Conservation (phyloP, 1,284 basidiomycete species). For the Takashimella koratensis region DNA sequence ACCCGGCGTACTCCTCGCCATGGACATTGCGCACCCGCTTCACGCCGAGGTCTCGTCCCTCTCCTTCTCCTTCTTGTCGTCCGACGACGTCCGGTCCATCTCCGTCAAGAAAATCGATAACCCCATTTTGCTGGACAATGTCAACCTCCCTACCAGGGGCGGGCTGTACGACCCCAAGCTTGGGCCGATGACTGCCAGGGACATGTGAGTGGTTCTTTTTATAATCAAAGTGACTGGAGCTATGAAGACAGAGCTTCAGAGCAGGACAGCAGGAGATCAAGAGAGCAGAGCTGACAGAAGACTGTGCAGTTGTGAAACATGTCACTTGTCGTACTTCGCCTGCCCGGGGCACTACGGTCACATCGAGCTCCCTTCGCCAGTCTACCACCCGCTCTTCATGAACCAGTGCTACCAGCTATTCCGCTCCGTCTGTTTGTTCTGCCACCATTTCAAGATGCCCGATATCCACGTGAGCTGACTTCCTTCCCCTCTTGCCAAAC, state of each 20-base stretch:
- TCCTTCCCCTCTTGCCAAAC: background rate
- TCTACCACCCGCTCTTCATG: conserved; percentile 98
- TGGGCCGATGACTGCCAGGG: conserved; percentile 80
- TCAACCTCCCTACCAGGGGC: conserved; percentile 85
- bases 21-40: conserved; percentile 91
- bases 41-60: conserved; percentile 78
- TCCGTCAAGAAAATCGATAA: conserved; percentile 97
- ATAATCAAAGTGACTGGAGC: background rate
- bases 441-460: conserved; percentile 85
- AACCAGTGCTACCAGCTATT: conserved; percentile 84
- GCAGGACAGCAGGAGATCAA: background rate
- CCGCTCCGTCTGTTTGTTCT: conserved; percentile 89
- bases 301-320: conserved; percentile 77
- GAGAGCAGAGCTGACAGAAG: background rate
- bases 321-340: conserved; percentile 81
- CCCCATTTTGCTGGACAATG: conserved; percentile 86
- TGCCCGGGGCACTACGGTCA: conserved; percentile 97
- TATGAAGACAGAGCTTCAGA: no score
- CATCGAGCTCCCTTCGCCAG: conserved; percentile 91
- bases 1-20: conserved; percentile 50
- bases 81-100: conserved; percentile 86
- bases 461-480: conserved; percentile 67
- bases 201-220: conserved; percentile 70
- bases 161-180: conserved; percentile 95
- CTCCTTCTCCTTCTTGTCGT: conserved; percentile 90